Base-by-base conservation (phyloP, 2,329 filamentous ascomycete genomes). In the Neofusicoccum umdonicola region DNA sequence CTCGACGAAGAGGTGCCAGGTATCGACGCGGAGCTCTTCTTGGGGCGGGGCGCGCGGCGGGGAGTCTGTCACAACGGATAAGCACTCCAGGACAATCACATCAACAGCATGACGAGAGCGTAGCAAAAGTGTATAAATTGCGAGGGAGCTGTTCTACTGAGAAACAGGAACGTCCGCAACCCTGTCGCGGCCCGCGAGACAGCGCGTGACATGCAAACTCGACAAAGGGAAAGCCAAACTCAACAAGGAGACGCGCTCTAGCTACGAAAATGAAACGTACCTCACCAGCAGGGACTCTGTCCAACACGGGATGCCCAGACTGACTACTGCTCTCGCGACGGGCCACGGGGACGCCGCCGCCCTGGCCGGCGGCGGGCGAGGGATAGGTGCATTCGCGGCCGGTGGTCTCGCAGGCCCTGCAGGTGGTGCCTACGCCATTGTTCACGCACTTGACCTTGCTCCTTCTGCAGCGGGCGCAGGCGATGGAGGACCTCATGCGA, bases 391-490 rank as follows among this genome's bases (percentile, higher is more conserved):
- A 95, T 66, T 91, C 85, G 73, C 90, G 85, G 50, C 88, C 87
- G 58, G 86, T 86, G 66, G 87, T 87, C 73, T 89, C 85, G 74
- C 92, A 96, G 12, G 88, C 87, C 67, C 90, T 87, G 79, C 92
- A 96, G 15, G 86, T 87, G 15, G 87, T 88, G 67, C 85, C 85
- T 65, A 88, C 85, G 66, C 90, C 90, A 69, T 86, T 85, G 78
- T 95, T 95, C 76, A 92, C 87, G 79, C 92, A 96, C 78, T 94
- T 94, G 74, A 94, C 91, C 79, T 95, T 96, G 74, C 90, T 92
- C 71, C 87, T 87, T 65, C 91, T 85, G 74, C 91, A 94, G 68
- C 87, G 84, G 67, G 86, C 82, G 77, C 91, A 95, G 54, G 91
- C 91, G 73, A 94, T 92, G 72, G 89, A 91, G 52, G 90, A 92